These are phyloP conservation scores for Aureobasidium melanogenum DNA, from an alignment of 2,329 filamentous ascomycete species.

Conservation along the genomic window DNA sequence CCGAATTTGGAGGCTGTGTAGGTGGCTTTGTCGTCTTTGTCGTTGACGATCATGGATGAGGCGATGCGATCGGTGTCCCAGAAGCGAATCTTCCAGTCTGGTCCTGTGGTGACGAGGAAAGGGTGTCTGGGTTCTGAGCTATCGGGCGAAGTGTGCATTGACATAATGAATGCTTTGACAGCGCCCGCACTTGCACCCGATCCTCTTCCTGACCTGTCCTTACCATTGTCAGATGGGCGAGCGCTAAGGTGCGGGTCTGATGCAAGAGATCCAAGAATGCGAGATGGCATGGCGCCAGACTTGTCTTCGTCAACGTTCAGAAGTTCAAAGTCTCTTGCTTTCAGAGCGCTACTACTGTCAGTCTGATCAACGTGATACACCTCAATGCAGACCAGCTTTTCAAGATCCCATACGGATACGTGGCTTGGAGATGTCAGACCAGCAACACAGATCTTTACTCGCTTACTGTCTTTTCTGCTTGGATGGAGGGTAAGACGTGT, in stretches of 20 bases:
- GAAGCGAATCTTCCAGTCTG: conserved; percentile 84
- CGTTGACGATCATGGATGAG: conserved; percentile 71
- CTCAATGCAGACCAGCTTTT: conserved; percentile 80
- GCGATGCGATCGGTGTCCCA: conserved; percentile 82
- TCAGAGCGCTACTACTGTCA: conserved; percentile 24
- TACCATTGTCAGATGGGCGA: conserved; percentile 1
- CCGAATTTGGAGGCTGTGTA: conserved; percentile 46
- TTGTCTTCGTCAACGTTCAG: conserved; percentile 88
- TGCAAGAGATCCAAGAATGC: conserved; percentile 64
- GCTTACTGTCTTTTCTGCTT: conserved; percentile 43
- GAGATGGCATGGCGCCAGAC: conserved; percentile 74
- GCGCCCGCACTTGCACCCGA: conserved; percentile 42
- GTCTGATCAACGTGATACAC: conserved; percentile 64
- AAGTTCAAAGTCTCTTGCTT: conserved; percentile 61
- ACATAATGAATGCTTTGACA: conserved; percentile 66
- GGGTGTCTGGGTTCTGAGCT: conserved; percentile 64
- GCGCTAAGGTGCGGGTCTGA: conserved; percentile 3
- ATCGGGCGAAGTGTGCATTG: conserved; percentile 60
- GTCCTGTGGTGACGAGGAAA: conserved; percentile 79
- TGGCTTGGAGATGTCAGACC: conserved; percentile 83
- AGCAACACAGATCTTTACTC: conserved; percentile 79
- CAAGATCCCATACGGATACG: conserved; percentile 90
- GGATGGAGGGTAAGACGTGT: conserved; percentile 74
- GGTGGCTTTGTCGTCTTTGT: conserved; percentile 60
- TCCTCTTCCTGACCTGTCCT: conserved; percentile 32